Evolutionary conservation across 352 stramenopile genomes (phyloP).

Genomic region (Labyrinthula sp.): DNA sequence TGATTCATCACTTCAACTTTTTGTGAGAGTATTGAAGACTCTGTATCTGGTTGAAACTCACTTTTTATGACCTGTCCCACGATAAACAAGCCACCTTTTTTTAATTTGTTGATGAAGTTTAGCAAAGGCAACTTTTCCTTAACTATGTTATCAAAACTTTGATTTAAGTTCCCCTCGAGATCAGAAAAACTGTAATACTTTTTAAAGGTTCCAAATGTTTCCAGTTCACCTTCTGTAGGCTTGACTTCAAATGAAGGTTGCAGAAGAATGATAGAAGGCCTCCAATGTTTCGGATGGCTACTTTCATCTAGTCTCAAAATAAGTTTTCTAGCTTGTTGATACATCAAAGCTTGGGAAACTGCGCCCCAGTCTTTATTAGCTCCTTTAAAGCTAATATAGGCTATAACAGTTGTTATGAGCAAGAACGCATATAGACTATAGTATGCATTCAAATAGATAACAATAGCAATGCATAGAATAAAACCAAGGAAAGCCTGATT

Average conservation of each 20-base stretch:
- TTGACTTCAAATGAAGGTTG: too few relatives aligned
- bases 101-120: constrained; percentile 47
- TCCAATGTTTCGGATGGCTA: constrained; percentile 51
- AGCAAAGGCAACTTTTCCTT: constrained; percentile 33
- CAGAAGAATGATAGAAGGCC: constrained; percentile 47
- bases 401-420: constrained; percentile 38
- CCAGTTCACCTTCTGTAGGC: too few relatives aligned
- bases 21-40: too few relatives aligned
- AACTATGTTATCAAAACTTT: too few relatives aligned
- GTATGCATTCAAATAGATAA: constrained; percentile 36
- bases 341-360: constrained; percentile 29
- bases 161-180: too few relatives aligned
- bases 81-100: constrained; percentile 53
- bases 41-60: too few relatives aligned
- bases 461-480: constrained; percentile 44
- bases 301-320: too few relatives aligned
- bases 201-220: too few relatives aligned
- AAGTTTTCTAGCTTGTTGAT: constrained; percentile 28
- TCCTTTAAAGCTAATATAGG: constrained; percentile 46
- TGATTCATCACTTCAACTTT: constrained; percentile 33
- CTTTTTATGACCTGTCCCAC: constrained; percentile 47
- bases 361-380: constrained; percentile 32
- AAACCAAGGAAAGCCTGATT: constrained; percentile 43
- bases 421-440: constrained; percentile 42
- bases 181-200: too few relatives aligned